phyloP scores from a whole-genome alignment of 768 basidiomycete genomes.

The Lentinula edodes region DNA sequence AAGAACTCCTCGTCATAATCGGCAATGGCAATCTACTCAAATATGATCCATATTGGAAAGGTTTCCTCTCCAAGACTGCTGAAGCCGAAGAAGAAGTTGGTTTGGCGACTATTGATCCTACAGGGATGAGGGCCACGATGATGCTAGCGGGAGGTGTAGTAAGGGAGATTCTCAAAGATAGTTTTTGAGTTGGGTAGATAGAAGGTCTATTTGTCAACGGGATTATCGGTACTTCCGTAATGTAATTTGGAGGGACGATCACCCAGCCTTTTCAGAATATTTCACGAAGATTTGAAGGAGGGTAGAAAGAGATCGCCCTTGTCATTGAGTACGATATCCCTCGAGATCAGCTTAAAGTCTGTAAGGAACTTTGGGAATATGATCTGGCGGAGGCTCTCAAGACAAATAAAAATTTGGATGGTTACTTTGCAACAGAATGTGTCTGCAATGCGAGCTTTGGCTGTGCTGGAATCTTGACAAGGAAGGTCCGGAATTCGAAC shows the following conservation, averaged over 20 bases:
- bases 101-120: constrained; percentile 12
- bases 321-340: neutral
- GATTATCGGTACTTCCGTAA: neutral
- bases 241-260: constrained; percentile 44
- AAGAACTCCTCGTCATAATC: constrained; percentile 43
- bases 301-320: neutral
- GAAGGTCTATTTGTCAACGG: neutral
- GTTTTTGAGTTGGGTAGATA: constrained; percentile 5
- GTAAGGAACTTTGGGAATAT: neutral
- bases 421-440: neutral
- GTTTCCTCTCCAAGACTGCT: constrained; percentile 26
- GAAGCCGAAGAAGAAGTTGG: constrained; percentile 25
- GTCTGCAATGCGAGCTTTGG: neutral
- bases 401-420: neutral
- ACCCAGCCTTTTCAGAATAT: constrained; percentile 45
- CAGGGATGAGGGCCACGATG: constrained; percentile 7
- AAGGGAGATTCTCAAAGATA: constrained; percentile 24
- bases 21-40: constrained; percentile 38
- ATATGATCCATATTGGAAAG: constrained; percentile 46
- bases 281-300: neutral
- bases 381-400: neutral
- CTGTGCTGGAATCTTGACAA: neutral
- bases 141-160: constrained; percentile 27
- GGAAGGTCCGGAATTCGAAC: neutral
- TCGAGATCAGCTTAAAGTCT: neutral